These are phyloP conservation scores for Schizosaccharomyces cryophilus DNA, from an alignment of 805 yeast species.

Conservation along the genomic window DNA sequence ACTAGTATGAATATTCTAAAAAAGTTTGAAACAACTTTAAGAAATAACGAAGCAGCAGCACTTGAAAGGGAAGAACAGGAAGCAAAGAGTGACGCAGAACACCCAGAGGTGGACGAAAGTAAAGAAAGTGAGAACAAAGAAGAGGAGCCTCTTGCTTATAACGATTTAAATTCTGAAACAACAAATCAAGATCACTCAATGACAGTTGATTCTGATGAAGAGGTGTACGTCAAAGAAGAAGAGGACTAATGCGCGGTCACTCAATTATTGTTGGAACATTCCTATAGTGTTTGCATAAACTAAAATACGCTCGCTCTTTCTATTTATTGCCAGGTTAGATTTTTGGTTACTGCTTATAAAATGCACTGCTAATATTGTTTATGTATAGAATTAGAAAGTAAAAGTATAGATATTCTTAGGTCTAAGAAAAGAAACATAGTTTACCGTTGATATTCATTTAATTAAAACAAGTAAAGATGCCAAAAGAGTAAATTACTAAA, in stretches of 20 bases:
- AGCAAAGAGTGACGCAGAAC: background rate
- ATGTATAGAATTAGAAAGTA: background rate
- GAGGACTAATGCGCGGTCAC: background rate
- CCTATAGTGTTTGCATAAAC: background rate
- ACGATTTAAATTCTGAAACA: no score
- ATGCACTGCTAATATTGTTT: slow-evolving; percentile 3
- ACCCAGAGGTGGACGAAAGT: background rate
- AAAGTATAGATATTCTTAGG: background rate
- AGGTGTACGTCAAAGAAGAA: background rate
- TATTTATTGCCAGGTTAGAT: slow-evolving; percentile 11
- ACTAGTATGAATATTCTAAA: background rate
- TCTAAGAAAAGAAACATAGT: background rate
- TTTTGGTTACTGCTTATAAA: slow-evolving; percentile 10
- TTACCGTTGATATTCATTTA: background rate
- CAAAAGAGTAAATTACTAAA: background rate
- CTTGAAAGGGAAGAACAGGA: background rate
- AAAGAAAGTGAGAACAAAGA: background rate
- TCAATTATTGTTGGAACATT: background rate
- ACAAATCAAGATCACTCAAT: background rate
- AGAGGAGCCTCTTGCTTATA: background rate
- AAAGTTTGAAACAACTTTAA: background rate
- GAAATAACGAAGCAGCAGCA: background rate
- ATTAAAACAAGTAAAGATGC: background rate
- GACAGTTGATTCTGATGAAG: background rate
- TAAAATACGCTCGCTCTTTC: slow-evolving; percentile 11